These are phyloP conservation scores for Coffea humblotiana DNA, from an alignment of 305 asterid species.

Conservation along the genomic window DNA sequence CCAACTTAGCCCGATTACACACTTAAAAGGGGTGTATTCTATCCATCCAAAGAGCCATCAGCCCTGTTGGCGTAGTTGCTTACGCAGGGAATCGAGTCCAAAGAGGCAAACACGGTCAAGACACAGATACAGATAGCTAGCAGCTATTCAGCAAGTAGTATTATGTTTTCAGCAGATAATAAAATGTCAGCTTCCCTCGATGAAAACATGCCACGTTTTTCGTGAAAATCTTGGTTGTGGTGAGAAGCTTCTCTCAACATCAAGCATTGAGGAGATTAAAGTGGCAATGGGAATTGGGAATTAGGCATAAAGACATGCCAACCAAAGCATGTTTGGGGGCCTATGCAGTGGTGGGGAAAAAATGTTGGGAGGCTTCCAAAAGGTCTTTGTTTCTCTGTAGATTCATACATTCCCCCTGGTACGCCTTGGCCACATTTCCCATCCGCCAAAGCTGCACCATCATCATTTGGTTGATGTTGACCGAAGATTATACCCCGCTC, in stretches of 20 bases:
- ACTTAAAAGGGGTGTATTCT: neutral
- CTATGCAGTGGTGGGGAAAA: slow-evolving; percentile 12
- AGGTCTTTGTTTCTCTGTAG: neutral
- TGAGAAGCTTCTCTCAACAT: neutral
- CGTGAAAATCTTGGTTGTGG: neutral
- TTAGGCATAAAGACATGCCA: slow-evolving; percentile 5
- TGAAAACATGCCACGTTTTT: slow-evolving; percentile 11
- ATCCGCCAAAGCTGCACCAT: neutral
- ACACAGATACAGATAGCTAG: neutral
- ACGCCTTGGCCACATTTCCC: slow-evolving; percentile 8
- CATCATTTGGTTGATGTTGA: slow-evolving; percentile 8
- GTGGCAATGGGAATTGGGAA: slow-evolving; percentile 1
- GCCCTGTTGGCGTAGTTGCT: neutral
- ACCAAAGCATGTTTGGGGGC: neutral
- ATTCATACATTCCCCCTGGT: slow-evolving; percentile 20
- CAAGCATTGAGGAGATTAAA: neutral
- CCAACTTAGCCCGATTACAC: neutral
- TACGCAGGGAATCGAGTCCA: neutral
- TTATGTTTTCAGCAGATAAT: neutral
- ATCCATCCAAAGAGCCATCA: neutral
- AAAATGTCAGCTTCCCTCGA: neutral
- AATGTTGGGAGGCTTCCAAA: neutral
- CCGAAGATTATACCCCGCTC: neutral
- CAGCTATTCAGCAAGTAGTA: neutral
- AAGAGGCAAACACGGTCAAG: neutral